These are phyloP conservation scores for Scleroderma citrinum DNA, from an alignment of 768 basidiomycete genomes.

Conservation along the genomic window DNA sequence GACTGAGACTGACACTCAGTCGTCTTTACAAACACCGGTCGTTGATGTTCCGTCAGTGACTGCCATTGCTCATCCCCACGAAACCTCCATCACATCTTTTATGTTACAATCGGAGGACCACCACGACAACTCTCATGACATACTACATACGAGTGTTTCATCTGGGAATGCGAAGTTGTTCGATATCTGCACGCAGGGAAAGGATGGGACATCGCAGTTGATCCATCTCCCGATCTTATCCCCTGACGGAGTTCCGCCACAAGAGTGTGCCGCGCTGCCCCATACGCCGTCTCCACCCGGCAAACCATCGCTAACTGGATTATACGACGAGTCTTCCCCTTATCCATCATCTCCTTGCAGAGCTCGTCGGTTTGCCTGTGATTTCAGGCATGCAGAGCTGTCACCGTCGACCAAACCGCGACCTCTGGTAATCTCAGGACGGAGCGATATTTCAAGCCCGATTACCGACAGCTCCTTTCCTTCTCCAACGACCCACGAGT, in stretches of 20 bases:
- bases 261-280: neutral
- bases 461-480: neutral
- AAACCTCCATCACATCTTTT: constrained; percentile 4
- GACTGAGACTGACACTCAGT: constrained; percentile 8
- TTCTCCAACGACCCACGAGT: neutral
- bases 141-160: neutral
- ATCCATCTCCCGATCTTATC: neutral
- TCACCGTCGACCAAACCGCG: neutral
- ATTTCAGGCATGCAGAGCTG: constrained; percentile 1
- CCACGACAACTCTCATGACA: neutral
- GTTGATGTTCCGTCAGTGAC: constrained; percentile 5
- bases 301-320: neutral
- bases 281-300: neutral
- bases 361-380: constrained; percentile 8
- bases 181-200: neutral
- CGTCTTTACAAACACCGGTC: constrained; percentile 18
- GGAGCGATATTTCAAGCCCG: neutral
- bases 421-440: neutral
- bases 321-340: neutral
- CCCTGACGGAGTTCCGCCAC: neutral
- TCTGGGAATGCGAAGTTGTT: neutral
- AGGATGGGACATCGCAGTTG: neutral
- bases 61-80: constrained; percentile 10
- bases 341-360: neutral
- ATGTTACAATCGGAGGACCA: constrained; percentile 8